A percentile compares a stretch with the other conserved stretches of the same genome.
These are phyloP conservation scores for Alternaria brassicicola DNA, from an alignment of 2,329 filamentous ascomycete species.

Conservation along the genomic window DNA sequence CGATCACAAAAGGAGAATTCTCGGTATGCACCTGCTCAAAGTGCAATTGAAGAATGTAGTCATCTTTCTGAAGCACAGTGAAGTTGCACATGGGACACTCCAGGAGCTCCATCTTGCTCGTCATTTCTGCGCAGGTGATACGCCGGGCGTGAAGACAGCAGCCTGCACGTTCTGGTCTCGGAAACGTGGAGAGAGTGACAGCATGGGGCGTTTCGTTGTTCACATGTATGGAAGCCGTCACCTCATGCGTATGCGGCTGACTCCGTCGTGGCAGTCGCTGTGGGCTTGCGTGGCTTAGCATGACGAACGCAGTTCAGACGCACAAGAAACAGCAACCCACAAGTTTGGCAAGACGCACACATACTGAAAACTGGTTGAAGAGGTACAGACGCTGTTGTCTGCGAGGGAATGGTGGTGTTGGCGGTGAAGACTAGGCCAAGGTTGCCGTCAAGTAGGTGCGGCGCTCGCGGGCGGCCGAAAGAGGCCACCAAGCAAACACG, in stretches of 20 bases:
- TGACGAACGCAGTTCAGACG: slow-evolving; percentile 13
- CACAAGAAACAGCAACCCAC: slow-evolving; percentile 8
- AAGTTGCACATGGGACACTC: slow-evolving; percentile 48
- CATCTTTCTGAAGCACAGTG: slow-evolving; percentile 32
- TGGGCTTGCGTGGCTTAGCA: slow-evolving; percentile 25
- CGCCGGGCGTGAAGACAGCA: not conserved
- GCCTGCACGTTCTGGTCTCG: slow-evolving; percentile 2
- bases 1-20: slow-evolving; percentile 46
- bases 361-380: slow-evolving; percentile 13
- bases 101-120: slow-evolving; percentile 27
- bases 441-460: slow-evolving; percentile 17
- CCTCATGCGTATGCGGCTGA: slow-evolving; percentile 8
- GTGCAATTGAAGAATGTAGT: slow-evolving; percentile 48
- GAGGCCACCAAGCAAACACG: slow-evolving; percentile 15
- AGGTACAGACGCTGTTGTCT: slow-evolving; percentile 2
- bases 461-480: slow-evolving; percentile 8
- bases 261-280: slow-evolving; percentile 13
- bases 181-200: not conserved
- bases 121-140: slow-evolving; percentile 20
- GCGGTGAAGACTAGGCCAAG: slow-evolving; percentile 11
- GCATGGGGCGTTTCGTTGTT: not conserved
- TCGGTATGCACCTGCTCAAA: slow-evolving; percentile 50
- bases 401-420: not conserved
- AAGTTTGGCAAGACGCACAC: slow-evolving; percentile 18
- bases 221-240: slow-evolving; percentile 13